Percentiles rank a stretch among this genome's conserved stretches.
Evolutionary conservation across 78 protist genomes (phyloP).

Genomic region (Capsaspora owczarzaki): DNA sequence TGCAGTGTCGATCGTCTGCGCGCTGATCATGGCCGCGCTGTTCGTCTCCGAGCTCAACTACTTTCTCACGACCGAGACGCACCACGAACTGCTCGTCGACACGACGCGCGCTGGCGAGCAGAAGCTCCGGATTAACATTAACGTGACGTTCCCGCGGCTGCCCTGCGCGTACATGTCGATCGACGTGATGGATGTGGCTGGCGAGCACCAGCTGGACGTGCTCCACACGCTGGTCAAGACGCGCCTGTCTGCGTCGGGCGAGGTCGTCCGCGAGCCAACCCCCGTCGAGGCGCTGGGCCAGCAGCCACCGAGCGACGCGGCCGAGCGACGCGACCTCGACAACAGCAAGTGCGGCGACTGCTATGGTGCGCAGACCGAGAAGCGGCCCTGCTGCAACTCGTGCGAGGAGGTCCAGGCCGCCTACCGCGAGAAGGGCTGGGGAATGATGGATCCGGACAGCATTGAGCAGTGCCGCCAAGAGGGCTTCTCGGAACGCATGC

Average conservation of each 20-base stretch:
- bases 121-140: conserved; percentile 57
- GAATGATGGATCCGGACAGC: conserved; percentile 22
- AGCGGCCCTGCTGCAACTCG: conserved; percentile 75
- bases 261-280: no score
- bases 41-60: conserved; percentile 18
- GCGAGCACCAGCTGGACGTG: conserved; percentile 4
- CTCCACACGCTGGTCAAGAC: not conserved
- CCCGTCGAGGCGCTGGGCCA: no score
- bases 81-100: conserved; percentile 52
- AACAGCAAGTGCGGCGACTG: conserved; percentile 49
- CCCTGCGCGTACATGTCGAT: conserved; percentile 46
- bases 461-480: conserved; percentile 7
- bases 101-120: conserved; percentile 50
- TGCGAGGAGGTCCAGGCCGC: conserved; percentile 70
- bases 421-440: conserved; percentile 75
- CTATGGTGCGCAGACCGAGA: conserved; percentile 68
- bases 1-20: conserved; percentile 1
- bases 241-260: conserved; percentile 1
- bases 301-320: no score
- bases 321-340: no score
- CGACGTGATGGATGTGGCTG: conserved; percentile 79
- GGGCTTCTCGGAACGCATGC: not conserved
- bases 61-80: conserved; percentile 28
- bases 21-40: not conserved
- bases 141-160: conserved; percentile 56